Evolutionary conservation across 176 grass and related monocot genomes (phyloP).

Genomic region (Leersia perrieri): DNA sequence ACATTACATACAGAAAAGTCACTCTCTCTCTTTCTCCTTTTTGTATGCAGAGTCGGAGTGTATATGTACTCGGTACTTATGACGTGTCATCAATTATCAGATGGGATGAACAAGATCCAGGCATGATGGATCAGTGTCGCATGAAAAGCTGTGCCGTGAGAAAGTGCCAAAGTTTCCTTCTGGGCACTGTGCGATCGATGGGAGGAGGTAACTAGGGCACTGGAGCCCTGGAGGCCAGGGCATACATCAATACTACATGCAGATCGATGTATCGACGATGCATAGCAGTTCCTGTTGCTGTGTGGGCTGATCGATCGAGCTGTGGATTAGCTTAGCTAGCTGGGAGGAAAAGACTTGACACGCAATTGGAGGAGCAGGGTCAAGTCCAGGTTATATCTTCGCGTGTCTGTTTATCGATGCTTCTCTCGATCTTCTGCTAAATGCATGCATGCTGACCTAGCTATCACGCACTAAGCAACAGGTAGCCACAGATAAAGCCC

Average conservation of each 20-base stretch:
- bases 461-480: background rate
- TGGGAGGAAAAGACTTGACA: constrained; percentile 42
- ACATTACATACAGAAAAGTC: background rate
- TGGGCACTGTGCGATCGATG: constrained; percentile 38
- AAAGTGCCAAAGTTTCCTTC: constrained; percentile 57
- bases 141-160: constrained; percentile 29
- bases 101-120: constrained; percentile 23
- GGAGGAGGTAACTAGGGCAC: background rate
- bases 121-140: constrained; percentile 39
- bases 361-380: constrained; percentile 38
- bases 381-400: constrained; percentile 39
- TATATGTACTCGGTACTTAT: background rate
- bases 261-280: too few species aligned
- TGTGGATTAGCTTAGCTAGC: background rate
- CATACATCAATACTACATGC: background rate
- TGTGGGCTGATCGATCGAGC: background rate
- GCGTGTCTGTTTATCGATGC: constrained; percentile 24
- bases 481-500: too few species aligned
- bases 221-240: background rate
- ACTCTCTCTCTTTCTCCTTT: background rate
- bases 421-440: background rate
- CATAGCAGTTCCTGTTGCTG: constrained; percentile 19
- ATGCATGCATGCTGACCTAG: constrained; percentile 7
- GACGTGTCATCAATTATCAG: background rate
- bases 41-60: background rate